Percentiles rank a stretch among this genome's conserved stretches.
Conservation (phyloP, 805 yeast genomes). For the Maudiozyma pseudohumilis region DNA sequence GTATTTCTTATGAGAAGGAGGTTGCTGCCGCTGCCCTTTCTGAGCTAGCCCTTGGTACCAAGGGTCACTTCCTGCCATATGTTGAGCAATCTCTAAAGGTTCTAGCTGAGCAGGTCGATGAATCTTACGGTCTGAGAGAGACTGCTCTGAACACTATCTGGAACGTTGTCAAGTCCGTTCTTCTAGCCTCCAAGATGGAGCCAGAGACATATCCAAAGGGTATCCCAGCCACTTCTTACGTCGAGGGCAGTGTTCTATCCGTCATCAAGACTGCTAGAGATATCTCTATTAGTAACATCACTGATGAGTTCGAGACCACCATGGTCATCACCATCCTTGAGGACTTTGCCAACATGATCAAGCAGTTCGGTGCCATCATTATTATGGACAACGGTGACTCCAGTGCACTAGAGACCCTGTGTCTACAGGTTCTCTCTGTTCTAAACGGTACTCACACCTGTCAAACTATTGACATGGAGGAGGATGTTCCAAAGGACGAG, state of each 20-base stretch:
- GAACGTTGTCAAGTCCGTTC: conserved; percentile 70
- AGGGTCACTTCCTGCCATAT: conserved; percentile 66
- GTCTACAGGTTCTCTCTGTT: conserved; percentile 60
- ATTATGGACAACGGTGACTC: conserved; percentile 51
- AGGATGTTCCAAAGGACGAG: conserved; percentile 45
- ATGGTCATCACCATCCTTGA: conserved; percentile 76
- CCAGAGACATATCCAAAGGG: conserved; percentile 53
- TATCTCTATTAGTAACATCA: conserved; percentile 50
- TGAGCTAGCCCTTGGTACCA: conserved; percentile 83
- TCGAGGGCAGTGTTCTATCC: conserved; percentile 45
- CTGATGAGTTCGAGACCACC: conserved; percentile 73
- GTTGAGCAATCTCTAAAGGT: conserved; percentile 60
- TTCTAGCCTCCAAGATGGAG: conserved; percentile 35
- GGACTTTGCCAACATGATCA: conserved; percentile 56
- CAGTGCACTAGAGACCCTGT: conserved; percentile 53
- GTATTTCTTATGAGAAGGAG: conserved; percentile 91
- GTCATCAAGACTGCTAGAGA: conserved; percentile 60
- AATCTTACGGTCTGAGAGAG: conserved; percentile 85
- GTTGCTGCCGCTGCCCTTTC: conserved; percentile 85
- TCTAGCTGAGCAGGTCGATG: conserved; percentile 63
- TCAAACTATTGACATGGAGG: conserved; percentile 67
- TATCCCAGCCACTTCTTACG: conserved; percentile 49
- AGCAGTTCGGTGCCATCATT: conserved; percentile 59
- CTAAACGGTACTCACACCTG: conserved; percentile 77
- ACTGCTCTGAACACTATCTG: conserved; percentile 75